These are phyloP conservation scores for Trematosphaeria pertusa DNA, from an alignment of 2,329 filamentous ascomycete species.

Conservation along the genomic window DNA sequence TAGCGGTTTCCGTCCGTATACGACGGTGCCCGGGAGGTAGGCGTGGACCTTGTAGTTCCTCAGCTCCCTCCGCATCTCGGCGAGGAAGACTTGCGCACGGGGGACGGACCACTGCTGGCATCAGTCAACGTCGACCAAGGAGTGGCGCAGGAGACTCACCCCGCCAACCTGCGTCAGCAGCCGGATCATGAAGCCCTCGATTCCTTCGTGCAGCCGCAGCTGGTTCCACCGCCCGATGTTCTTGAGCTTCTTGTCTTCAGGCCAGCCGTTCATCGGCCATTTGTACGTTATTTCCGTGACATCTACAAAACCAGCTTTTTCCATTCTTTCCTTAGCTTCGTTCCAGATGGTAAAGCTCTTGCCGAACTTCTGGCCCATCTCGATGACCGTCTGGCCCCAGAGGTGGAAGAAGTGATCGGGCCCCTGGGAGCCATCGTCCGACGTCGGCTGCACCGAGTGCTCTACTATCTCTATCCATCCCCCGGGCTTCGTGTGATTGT, in stretches of 20 bases:
- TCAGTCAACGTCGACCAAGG: neutral
- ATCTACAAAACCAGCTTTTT: slow-evolving; percentile 44
- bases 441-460: slow-evolving; percentile 48
- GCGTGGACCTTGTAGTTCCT: slow-evolving; percentile 44
- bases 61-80: slow-evolving; percentile 43
- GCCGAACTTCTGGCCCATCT: slow-evolving; percentile 47
- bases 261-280: slow-evolving; percentile 48
- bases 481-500: slow-evolving; percentile 48
- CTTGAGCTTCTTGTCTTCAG: slow-evolving; percentile 37
- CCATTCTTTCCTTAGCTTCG: slow-evolving; percentile 41
- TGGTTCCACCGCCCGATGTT: slow-evolving; percentile 49
- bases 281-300: slow-evolving; percentile 40
- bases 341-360: slow-evolving; percentile 47
- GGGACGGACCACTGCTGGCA: slow-evolving; percentile 36
- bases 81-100: slow-evolving; percentile 46
- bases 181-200: slow-evolving; percentile 47
- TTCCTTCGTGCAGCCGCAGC: slow-evolving; percentile 43
- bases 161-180: slow-evolving; percentile 45
- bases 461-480: slow-evolving; percentile 55
- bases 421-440: slow-evolving; percentile 50
- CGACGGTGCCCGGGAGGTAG: slow-evolving; percentile 45
- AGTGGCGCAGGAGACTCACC: slow-evolving; percentile 22
- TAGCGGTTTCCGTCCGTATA: slow-evolving; percentile 46
- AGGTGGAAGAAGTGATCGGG: slow-evolving; percentile 45
- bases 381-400: slow-evolving; percentile 44